phyloP scores from a whole-genome alignment of 805 yeast species.

The Ogataea zsoltii region DNA sequence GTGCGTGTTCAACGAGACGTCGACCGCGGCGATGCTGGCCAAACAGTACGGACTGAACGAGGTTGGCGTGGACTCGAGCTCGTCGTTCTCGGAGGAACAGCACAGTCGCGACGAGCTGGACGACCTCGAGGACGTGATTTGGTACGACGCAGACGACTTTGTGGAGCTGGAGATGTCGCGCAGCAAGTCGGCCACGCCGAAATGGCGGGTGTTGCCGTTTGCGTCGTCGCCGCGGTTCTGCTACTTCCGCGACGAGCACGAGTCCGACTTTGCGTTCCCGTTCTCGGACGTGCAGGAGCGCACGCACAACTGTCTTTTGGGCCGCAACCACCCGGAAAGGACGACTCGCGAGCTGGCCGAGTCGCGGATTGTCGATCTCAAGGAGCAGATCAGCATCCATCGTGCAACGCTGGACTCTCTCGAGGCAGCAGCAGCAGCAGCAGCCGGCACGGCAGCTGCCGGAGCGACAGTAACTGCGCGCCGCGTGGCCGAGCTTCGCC shows the following conservation, averaged over 20 bases:
- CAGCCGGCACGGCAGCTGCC: no score
- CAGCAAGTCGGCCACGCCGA: constrained; percentile 37
- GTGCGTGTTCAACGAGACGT: constrained; percentile 61
- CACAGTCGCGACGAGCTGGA: constrained; percentile 8
- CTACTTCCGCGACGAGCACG: constrained; percentile 54
- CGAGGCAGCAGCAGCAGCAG: neutral
- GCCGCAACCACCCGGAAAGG: constrained; percentile 52
- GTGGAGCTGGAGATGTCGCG: constrained; percentile 62
- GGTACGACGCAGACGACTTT: constrained; percentile 80
- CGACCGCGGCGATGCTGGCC: constrained; percentile 45
- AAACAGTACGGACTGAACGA: constrained; percentile 32
- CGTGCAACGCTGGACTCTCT: constrained; percentile 29
- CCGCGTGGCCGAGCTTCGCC: constrained; percentile 17
- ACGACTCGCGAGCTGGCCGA: constrained; percentile 51
- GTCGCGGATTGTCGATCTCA: constrained; percentile 40
- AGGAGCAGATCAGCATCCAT: constrained; percentile 36
- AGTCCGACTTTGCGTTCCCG: constrained; percentile 48
- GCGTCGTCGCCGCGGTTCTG: constrained; percentile 57
- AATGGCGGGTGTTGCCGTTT: constrained; percentile 53
- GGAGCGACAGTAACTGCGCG: neutral
- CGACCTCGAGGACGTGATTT: constrained; percentile 32
- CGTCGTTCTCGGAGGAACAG: constrained; percentile 17
- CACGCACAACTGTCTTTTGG: constrained; percentile 68
- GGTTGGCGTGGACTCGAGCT: constrained; percentile 19
- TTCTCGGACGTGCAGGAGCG: constrained; percentile 54